These are phyloP conservation scores for Spirogloea muscicola DNA, from an alignment of 139 green algal species.

Conservation along the genomic window DNA sequence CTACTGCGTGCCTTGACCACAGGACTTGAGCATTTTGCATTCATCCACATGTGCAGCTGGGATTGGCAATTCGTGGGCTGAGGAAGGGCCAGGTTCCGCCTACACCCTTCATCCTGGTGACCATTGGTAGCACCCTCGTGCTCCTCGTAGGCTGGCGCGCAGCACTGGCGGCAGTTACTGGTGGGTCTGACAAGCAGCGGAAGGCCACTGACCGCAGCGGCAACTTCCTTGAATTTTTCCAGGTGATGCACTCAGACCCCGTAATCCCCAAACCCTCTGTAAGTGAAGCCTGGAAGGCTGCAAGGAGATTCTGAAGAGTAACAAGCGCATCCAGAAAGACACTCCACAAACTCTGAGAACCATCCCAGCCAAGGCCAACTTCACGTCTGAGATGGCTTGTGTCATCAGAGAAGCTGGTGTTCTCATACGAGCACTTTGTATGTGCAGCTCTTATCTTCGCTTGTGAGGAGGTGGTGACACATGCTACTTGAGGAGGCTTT, in stretches of 20 bases:
- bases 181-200: too few relatives aligned
- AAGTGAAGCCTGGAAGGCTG: neutral
- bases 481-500: too few relatives aligned
- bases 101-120: slow-evolving; percentile 36
- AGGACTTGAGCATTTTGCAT: neutral
- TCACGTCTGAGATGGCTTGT: too few relatives aligned
- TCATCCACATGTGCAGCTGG: slow-evolving; percentile 5
- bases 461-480: slow-evolving; percentile 14
- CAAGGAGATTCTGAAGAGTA: too few relatives aligned
- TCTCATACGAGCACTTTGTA: too few relatives aligned
- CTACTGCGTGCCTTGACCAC: neutral
- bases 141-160: slow-evolving; percentile 36
- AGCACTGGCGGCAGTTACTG: neutral
- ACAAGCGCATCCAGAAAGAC: too few relatives aligned
- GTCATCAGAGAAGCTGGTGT: too few relatives aligned
- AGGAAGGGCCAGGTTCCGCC: slow-evolving; percentile 16
- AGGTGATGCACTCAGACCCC: neutral
- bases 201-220: neutral
- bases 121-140: slow-evolving; percentile 31
- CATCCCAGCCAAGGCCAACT: too few relatives aligned
- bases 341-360: too few relatives aligned
- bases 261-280: neutral
- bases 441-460: slow-evolving; percentile 8
- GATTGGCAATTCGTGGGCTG: slow-evolving; percentile 18
- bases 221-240: slow-evolving; percentile 33